phyloP scores from a whole-genome alignment of 2,329 filamentous ascomycete species.

The Hyphodiscus sp. region DNA sequence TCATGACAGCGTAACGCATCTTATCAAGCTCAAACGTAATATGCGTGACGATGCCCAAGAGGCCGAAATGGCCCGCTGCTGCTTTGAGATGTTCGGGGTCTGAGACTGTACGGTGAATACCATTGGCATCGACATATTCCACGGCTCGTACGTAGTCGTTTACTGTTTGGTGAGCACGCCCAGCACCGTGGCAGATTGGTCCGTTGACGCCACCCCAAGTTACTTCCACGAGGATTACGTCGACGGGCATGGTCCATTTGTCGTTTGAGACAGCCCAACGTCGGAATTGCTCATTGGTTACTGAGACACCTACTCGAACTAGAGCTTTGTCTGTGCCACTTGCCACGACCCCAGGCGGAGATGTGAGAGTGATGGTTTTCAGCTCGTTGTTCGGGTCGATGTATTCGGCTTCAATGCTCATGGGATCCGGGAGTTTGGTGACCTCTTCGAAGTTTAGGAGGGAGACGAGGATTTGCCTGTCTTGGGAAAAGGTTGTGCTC shows the following conservation, averaged over 20 bases:
- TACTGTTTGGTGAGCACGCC: slow-evolving; percentile 36
- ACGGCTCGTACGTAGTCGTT: slow-evolving; percentile 41
- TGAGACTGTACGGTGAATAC: slow-evolving; percentile 34
- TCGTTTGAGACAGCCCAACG: slow-evolving; percentile 37
- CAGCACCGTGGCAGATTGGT: slow-evolving; percentile 41
- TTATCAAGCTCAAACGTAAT: slow-evolving; percentile 40
- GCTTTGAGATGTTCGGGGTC: slow-evolving; percentile 35
- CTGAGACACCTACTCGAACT: slow-evolving; percentile 36
- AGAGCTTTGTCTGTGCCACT: slow-evolving; percentile 29
- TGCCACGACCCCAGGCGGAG: slow-evolving; percentile 5
- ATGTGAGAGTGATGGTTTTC: slow-evolving; percentile 34
- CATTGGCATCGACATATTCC: slow-evolving; percentile 42
- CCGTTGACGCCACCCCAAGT: slow-evolving; percentile 41
- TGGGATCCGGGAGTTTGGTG: slow-evolving; percentile 33
- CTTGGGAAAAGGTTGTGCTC: slow-evolving; percentile 35
- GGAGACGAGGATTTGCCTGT: slow-evolving; percentile 37
- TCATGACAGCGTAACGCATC: slow-evolving; percentile 41
- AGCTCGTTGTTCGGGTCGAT: slow-evolving; percentile 32
- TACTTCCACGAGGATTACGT: slow-evolving; percentile 43
- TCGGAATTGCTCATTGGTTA: slow-evolving; percentile 41
- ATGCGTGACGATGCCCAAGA: slow-evolving; percentile 43
- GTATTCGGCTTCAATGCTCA: slow-evolving; percentile 24
- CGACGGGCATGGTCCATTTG: slow-evolving; percentile 37
- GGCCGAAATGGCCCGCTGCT: slow-evolving; percentile 39
- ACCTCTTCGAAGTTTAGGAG: slow-evolving; percentile 35